phyloP scores from a whole-genome alignment of 345 rosid species.

The Erucastrum elatum region DNA sequence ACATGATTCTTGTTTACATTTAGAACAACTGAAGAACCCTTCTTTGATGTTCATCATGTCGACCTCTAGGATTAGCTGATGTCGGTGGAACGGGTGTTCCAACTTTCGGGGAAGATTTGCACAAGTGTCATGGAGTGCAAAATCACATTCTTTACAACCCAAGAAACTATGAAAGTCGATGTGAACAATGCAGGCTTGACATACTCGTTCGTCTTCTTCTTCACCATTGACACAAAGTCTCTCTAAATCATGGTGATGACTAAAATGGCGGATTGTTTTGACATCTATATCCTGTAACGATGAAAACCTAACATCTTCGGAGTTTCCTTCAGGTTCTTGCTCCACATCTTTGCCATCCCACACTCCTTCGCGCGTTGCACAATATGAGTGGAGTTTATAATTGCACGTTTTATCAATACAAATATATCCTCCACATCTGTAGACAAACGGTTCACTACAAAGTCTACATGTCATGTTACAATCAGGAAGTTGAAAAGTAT shows the following conservation, averaged over 20 bases:
- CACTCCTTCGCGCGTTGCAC: too few species aligned
- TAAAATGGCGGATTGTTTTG: too few species aligned
- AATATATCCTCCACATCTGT: too few species aligned
- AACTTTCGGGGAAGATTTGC: constrained; percentile 8
- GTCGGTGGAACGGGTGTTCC: background rate
- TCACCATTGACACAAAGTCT: background rate
- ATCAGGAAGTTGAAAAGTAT: too few species aligned
- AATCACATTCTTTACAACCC: constrained; percentile 6
- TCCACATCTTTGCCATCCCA: too few species aligned
- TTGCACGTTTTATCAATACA: too few species aligned
- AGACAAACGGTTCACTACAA: too few species aligned
- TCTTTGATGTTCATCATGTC: background rate
- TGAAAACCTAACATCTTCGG: background rate
- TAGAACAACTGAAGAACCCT: constrained; percentile 20
- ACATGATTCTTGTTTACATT: background rate
- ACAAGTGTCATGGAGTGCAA: background rate
- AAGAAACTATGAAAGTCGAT: constrained; percentile 1
- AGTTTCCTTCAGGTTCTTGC: too few species aligned
- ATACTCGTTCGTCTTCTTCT: background rate
- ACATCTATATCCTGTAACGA: background rate
- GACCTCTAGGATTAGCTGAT: background rate
- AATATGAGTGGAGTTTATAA: too few species aligned
- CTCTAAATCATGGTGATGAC: too few species aligned
- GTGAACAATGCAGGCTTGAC: constrained; percentile 13
- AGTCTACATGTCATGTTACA: too few species aligned